Conservation (phyloP, 23 red algal species). For the Cyanidium caldarium region DNA sequence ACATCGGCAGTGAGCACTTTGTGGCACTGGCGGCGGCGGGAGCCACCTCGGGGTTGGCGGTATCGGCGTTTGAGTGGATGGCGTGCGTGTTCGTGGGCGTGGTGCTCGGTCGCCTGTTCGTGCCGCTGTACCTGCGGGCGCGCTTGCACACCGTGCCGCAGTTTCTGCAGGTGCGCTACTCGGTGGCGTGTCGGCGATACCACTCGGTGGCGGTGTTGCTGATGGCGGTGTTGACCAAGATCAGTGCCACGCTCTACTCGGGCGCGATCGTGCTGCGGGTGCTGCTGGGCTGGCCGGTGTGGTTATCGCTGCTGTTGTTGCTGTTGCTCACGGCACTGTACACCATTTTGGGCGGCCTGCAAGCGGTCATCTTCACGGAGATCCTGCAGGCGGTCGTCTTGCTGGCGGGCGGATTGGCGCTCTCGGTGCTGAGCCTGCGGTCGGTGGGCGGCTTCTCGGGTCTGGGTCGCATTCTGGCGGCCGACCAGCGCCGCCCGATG, state of each 20-base stretch:
- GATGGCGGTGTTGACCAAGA: slow-evolving; percentile 5
- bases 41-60: slow-evolving; percentile 6
- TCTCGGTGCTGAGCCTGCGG: neutral
- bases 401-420: slow-evolving; percentile 4
- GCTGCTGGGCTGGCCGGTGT: slow-evolving; percentile 7
- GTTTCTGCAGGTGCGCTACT: slow-evolving; percentile 13
- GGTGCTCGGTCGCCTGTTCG: slow-evolving; percentile 7
- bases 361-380: slow-evolving; percentile 11
- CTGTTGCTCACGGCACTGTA: slow-evolving; percentile 1
- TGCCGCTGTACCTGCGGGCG: neutral
- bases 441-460: neutral
- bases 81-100: slow-evolving; percentile 2
- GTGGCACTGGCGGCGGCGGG: slow-evolving; percentile 5
- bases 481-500: neutral
- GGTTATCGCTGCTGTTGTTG: slow-evolving; percentile 7
- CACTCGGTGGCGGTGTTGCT: neutral
- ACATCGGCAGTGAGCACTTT: slow-evolving; percentile 20
- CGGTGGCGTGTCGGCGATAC: neutral
- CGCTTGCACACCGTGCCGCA: slow-evolving; percentile 7
- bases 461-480: neutral
- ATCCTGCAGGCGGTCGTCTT: slow-evolving; percentile 9
- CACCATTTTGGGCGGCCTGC: slow-evolving; percentile 11
- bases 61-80: slow-evolving; percentile 18
- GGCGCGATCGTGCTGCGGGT: slow-evolving; percentile 10
- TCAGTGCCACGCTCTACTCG: slow-evolving; percentile 16